These are phyloP conservation scores for Omphalotus olearius DNA, from an alignment of 1,284 basidiomycete genomes.

Conservation along the genomic window DNA sequence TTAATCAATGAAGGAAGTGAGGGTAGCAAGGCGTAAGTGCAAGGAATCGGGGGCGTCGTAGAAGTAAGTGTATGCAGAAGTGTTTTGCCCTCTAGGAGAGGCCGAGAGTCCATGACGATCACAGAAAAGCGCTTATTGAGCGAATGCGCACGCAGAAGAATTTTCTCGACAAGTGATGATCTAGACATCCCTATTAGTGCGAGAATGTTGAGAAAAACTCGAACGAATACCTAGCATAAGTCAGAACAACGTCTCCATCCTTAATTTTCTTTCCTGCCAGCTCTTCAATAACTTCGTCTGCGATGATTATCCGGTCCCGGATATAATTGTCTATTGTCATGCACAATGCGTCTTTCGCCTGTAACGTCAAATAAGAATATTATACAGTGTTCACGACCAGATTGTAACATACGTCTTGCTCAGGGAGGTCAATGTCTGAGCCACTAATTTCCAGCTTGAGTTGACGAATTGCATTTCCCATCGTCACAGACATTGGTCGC, in stretches of 20 bases:
- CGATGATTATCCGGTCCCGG: conserved; percentile 89
- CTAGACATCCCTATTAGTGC: conserved; percentile 32
- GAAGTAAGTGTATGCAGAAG: conserved; percentile 72
- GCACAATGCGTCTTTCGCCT: conserved; percentile 88
- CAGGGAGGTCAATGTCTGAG: conserved; percentile 87
- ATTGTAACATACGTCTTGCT: conserved; percentile 75
- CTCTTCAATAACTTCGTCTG: conserved; percentile 91
- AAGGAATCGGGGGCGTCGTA: conserved; percentile 65
- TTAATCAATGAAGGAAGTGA: conserved; percentile 82
- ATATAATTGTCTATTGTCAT: conserved; percentile 92
- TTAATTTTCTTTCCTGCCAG: conserved; percentile 91
- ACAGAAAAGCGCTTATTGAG: conserved; percentile 81
- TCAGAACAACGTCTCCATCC: conserved; percentile 89
- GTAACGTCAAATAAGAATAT: conserved; percentile 4
- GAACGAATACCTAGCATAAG: conserved; percentile 74
- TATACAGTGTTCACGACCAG: background rate
- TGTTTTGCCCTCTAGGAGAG: conserved; percentile 88
- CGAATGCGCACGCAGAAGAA: conserved; percentile 76
- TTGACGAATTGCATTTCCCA: conserved; percentile 92
- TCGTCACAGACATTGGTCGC: conserved; percentile 90
- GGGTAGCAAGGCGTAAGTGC: conserved; percentile 91
- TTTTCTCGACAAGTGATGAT: conserved; percentile 92
- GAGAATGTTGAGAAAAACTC: conserved; percentile 10
- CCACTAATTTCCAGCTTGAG: conserved; percentile 95
- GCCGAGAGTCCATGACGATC: conserved; percentile 92